Evolutionary conservation across 306 rosid species (phyloP), one percentile per base, ranked within the genome.

Genomic region (Lithocarpus polystachyus): DNA sequence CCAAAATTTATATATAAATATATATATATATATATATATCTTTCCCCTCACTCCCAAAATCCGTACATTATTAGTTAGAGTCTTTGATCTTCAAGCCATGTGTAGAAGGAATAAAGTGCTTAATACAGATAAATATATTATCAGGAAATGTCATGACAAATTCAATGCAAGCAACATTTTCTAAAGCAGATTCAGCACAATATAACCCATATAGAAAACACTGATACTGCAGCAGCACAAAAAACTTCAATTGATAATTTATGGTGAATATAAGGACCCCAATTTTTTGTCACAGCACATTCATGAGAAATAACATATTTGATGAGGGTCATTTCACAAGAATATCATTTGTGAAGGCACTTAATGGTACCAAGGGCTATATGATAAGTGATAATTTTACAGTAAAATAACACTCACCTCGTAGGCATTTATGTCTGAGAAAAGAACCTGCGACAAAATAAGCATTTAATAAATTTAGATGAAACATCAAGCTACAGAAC

Each of bases 371-470:
- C 60, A 40, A 37, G 62, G 59, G n/a, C 18, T 56, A n/a, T 68
- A 10, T 61, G 18, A 74, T 55, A 62, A 43, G 7, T 56, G n/a
- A 74, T 55, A 62, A 43, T 52, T 76, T 77, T 73, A 68, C 9
- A 5, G 7, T 4, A 22, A 56, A 2, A 45, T 4, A 77, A 29
- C 43, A 68, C 89, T 79, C 57, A 93, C 99, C 94, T 93, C 98
- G 68, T 93, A 91, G 65, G 99, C 97, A 81, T 85, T 95, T 31
- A 93, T 64, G 81, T 95, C 99, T 3, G 94, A 90, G 89, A 95
- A 90, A 61, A 95, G 87, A 73, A 95, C 99, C 99, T 95, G 97
- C 80, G 85, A 80, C 82, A 68, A 45, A 76, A 54, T 6, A 71
- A 73, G 37, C 33, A 29, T 68, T 77, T 19, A 57, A 43, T 37